A percentile compares a stretch with the other conserved stretches of the same genome.
Evolutionary conservation across 208 protist genomes (phyloP).

Genomic region (Leishmania braziliensis): DNA sequence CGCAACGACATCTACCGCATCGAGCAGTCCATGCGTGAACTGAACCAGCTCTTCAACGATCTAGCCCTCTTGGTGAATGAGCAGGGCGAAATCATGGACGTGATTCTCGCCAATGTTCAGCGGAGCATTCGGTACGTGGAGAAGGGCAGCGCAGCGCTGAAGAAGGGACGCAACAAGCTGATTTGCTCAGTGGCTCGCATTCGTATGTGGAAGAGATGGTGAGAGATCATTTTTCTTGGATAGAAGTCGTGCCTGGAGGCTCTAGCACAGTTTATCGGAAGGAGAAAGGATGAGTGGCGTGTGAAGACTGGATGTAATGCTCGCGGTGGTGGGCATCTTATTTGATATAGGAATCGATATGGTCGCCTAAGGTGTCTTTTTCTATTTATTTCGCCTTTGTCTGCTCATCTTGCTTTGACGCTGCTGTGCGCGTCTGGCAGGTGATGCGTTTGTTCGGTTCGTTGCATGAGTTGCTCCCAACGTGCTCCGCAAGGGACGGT

Average conservation of each 20-base stretch:
- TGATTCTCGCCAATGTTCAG: slow-evolving; percentile 82
- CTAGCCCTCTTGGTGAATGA: slow-evolving; percentile 89
- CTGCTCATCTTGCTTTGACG: not conserved
- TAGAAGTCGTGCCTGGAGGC: not conserved
- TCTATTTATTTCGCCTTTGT: not conserved
- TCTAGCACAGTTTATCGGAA: no score
- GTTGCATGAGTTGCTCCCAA: not conserved
- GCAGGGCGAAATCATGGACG: slow-evolving; percentile 87
- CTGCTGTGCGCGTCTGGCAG: not conserved
- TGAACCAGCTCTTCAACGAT: slow-evolving; percentile 91
- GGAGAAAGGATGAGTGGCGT: not conserved
- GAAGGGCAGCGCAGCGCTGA: slow-evolving; percentile 61
- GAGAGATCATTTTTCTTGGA: not conserved
- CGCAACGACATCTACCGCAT: slow-evolving; percentile 91
- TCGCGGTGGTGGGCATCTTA: not conserved
- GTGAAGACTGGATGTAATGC: not conserved
- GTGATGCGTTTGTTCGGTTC: not conserved
- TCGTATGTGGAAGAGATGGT: not conserved
- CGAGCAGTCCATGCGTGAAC: slow-evolving; percentile 84
- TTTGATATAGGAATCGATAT: not conserved
- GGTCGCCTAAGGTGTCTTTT: no score
- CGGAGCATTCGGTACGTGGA: slow-evolving; percentile 62
- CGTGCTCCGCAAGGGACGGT: not conserved
- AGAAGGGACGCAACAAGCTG: slow-evolving; percentile 78
- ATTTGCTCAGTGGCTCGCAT: slow-evolving; percentile 30